Conservation (phyloP, 2,329 filamentous ascomycete genomes). For the Pseudocercospora musae region DNA sequence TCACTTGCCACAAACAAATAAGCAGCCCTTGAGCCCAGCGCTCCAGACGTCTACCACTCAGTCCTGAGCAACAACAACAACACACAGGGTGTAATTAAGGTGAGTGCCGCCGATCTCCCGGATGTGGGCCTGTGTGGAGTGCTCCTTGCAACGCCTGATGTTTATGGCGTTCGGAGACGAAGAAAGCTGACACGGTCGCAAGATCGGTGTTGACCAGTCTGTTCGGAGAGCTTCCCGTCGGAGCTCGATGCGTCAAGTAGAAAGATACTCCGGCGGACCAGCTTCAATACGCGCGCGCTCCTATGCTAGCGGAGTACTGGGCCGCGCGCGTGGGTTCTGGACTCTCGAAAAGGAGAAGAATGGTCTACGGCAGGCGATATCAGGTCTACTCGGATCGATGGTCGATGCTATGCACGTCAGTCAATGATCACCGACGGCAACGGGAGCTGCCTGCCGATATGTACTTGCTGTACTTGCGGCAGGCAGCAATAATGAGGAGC, state of each 20-base stretch:
- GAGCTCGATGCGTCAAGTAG: neutral
- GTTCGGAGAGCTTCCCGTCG: neutral
- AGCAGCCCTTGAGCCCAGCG: neutral
- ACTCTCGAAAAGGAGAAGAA: neutral
- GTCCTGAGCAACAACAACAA: neutral
- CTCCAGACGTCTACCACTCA: neutral
- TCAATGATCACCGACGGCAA: neutral
- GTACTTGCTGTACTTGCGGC: neutral
- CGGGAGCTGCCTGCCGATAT: neutral
- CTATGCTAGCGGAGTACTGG: neutral
- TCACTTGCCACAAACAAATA: constrained; percentile 3
- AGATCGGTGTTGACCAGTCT: neutral
- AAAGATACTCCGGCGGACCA: neutral
- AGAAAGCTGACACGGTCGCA: neutral
- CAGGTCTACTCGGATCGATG: neutral
- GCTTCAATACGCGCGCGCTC: neutral
- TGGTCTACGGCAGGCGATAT: neutral
- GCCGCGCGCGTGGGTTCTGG: neutral
- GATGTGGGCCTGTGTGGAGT: neutral
- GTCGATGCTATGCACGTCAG: neutral
- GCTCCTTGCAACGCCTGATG: neutral
- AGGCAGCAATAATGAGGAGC: neutral
- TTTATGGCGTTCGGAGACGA: neutral
- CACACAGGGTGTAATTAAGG: neutral
- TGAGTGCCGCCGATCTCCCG: neutral